A percentile compares a stretch with the other conserved stretches of the same genome.
phyloP scores from a whole-genome alignment of 345 rosid species.

The Boechera retrofracta region DNA sequence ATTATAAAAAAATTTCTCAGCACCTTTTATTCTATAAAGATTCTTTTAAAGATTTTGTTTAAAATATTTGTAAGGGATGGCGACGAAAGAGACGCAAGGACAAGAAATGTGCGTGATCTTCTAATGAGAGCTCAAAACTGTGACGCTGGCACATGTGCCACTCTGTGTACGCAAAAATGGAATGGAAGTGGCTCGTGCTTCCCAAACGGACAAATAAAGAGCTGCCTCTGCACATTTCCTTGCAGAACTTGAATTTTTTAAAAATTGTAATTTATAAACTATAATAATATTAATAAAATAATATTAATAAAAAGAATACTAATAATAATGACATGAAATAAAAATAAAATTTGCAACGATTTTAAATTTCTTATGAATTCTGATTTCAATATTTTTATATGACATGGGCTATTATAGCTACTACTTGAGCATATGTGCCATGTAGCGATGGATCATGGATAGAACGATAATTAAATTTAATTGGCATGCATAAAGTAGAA shows the following conservation, averaged over 20 bases:
- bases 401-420: not conserved
- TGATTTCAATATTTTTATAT: not conserved
- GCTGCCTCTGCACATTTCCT: conserved; percentile 1
- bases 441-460: not conserved
- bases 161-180: not conserved
- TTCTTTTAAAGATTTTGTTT: not conserved
- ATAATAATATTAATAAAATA: not conserved
- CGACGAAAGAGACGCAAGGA: not conserved
- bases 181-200: not conserved
- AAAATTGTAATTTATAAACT: not conserved
- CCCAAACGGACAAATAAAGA: not conserved
- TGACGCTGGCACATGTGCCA: not conserved
- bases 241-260: not conserved
- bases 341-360: not conserved
- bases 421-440: not conserved
- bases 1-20: not conserved
- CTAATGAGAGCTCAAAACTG: not conserved
- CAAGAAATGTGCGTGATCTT: conserved; percentile 1
- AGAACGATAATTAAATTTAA: not conserved
- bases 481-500: not conserved
- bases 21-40: not conserved
- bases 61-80: not conserved
- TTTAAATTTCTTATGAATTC: not conserved
- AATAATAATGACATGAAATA: not conserved
- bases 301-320: no score